phyloP scores from a whole-genome alignment of 2,329 filamentous ascomycete species.

The Myriosclerotinia duriaeana region DNA sequence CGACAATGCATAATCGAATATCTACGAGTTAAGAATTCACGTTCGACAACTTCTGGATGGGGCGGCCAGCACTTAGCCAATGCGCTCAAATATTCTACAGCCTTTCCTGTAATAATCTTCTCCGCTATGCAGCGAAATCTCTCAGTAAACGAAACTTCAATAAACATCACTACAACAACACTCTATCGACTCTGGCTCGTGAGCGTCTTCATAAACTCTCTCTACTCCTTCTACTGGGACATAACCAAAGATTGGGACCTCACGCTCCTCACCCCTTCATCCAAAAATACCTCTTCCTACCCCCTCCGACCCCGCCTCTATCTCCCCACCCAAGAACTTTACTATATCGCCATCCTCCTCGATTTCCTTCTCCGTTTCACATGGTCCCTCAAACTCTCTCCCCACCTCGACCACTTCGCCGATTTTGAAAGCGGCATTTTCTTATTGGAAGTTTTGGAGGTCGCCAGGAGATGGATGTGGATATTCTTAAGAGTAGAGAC shows the following conservation, averaged over 20 bases:
- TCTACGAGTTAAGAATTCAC: constrained; percentile 61
- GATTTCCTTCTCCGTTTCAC: constrained; percentile 84
- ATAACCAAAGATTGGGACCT: constrained; percentile 96
- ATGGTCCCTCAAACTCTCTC: constrained; percentile 85
- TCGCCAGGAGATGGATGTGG: constrained; percentile 90
- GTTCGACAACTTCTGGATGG: constrained; percentile 54
- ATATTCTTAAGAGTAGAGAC: constrained; percentile 94
- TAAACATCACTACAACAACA: constrained; percentile 43
- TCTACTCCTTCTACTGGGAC: constrained; percentile 99
- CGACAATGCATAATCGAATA: constrained; percentile 93
- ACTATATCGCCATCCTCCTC: constrained; percentile 76
- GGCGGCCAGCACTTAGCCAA: constrained; percentile 89
- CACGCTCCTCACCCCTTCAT: constrained; percentile 65
- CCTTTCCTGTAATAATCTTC: constrained; percentile 87
- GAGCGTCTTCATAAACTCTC: constrained; percentile 76
- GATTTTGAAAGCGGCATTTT: constrained; percentile 90
- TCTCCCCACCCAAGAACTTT: constrained; percentile 70
- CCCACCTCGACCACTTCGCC: constrained; percentile 77
- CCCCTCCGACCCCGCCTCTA: constrained; percentile 74
- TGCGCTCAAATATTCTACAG: constrained; percentile 89
- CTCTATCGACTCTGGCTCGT: constrained; percentile 64
- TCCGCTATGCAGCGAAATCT: constrained; percentile 69
- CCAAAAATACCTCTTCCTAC: constrained; percentile 24
- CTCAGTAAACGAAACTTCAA: constrained; percentile 44
- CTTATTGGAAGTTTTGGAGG: constrained; percentile 80